These are phyloP conservation scores for Magnolia officinalis DNA, from an alignment of 164 flowering plant species.

Conservation along the genomic window DNA sequence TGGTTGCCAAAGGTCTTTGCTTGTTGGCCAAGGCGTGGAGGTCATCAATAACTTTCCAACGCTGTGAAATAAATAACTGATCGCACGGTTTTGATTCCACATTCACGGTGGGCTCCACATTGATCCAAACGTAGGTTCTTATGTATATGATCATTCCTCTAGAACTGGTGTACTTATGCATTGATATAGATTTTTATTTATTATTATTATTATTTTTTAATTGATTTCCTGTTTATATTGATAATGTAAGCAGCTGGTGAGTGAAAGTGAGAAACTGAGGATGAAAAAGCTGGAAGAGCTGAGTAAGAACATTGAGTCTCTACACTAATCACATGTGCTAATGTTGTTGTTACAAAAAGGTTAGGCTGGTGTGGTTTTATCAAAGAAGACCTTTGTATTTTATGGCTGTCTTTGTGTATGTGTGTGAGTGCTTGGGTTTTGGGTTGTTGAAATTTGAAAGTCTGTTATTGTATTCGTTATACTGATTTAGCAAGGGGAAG, in stretches of 20 bases:
- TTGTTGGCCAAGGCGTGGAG: too few species aligned
- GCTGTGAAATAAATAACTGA: too few species aligned
- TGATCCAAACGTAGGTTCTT: too few species aligned
- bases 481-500: too few species aligned
- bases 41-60: too few species aligned
- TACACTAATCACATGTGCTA: constrained; percentile 24
- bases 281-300: constrained; percentile 88
- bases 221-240: not conserved
- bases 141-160: too few species aligned
- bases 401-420: constrained; percentile 5
- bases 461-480: too few species aligned
- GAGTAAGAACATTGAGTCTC: constrained; percentile 62
- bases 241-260: constrained; percentile 47
- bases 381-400: constrained; percentile 13
- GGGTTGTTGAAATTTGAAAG: not conserved
- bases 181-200: not conserved
- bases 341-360: constrained; percentile 1
- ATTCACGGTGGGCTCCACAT: too few species aligned
- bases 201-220: not conserved
- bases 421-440: constrained; percentile 4
- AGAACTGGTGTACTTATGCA: too few species aligned
- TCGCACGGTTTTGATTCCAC: too few species aligned
- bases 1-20: too few species aligned
- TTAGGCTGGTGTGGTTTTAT: constrained; percentile 26
- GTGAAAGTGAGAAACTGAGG: constrained; percentile 80